Evolutionary conservation across 345 rosid species (phyloP).

Genomic region (Populus simonii): DNA sequence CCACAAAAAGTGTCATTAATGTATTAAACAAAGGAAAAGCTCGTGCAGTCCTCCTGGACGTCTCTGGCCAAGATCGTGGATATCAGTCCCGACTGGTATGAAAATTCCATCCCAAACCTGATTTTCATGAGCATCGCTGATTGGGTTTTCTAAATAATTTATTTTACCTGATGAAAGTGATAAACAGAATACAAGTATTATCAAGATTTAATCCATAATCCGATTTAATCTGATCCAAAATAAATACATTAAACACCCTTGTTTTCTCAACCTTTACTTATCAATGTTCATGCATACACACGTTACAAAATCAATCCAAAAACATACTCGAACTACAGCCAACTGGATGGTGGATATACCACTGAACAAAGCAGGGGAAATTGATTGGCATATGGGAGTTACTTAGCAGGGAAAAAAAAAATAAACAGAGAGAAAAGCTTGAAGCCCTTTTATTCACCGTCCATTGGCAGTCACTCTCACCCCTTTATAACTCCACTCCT

Average conservation of each 20-base stretch:
- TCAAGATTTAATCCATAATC: too few relatives aligned
- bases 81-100: too few relatives aligned
- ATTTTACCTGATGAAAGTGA: too few relatives aligned
- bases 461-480: not conserved
- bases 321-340: not conserved
- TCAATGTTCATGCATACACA: not conserved
- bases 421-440: too few relatives aligned
- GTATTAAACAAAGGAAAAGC: not conserved
- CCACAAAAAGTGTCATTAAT: not conserved
- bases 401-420: too few relatives aligned
- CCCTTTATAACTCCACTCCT: not conserved
- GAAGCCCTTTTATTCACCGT: slow-evolving; percentile 12
- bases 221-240: too few relatives aligned
- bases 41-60: not conserved
- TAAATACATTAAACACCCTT: too few relatives aligned
- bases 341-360: not conserved
- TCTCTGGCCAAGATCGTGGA: not conserved
- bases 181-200: too few relatives aligned
- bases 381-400: not conserved
- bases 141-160: too few relatives aligned
- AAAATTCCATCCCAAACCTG: too few relatives aligned
- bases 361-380: not conserved
- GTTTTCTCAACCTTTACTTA: not conserved
- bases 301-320: not conserved
- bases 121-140: too few relatives aligned